Conservation (phyloP, 2,329 filamentous ascomycete genomes). For the Beauveria sp. region DNA sequence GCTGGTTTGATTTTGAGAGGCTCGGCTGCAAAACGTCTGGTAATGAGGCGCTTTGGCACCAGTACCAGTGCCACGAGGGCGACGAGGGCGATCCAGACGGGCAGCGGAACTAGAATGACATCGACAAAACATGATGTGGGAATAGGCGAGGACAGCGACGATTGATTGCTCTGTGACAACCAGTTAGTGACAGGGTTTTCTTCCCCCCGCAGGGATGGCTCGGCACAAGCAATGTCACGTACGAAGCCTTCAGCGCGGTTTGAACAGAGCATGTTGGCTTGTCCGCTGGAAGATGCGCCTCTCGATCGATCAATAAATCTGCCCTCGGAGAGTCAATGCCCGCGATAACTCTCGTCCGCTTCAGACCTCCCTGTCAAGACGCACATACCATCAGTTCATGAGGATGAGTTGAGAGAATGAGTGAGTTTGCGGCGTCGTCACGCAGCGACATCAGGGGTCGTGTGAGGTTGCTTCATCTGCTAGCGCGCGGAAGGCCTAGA, state of each 20-base stretch:
- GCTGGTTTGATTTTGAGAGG: background rate
- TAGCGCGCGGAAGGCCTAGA: background rate
- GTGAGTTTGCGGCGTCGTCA: background rate
- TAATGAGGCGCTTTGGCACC: background rate
- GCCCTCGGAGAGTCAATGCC: background rate
- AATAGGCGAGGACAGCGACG: background rate
- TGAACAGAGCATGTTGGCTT: slow-evolving; percentile 1
- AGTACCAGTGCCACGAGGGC: background rate
- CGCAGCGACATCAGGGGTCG: background rate
- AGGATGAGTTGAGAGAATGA: background rate
- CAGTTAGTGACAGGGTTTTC: background rate
- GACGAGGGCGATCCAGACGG: slow-evolving; percentile 4
- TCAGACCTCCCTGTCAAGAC: too few relatives aligned
- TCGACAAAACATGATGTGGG: slow-evolving; percentile 10
- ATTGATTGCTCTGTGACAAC: background rate
- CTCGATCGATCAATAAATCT: too few relatives aligned
- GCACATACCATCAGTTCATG: too few relatives aligned
- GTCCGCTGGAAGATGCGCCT: background rate
- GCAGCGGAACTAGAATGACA: slow-evolving; percentile 6
- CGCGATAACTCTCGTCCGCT: background rate
- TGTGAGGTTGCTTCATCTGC: background rate
- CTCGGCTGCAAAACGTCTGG: background rate
- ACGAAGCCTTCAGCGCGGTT: slow-evolving; percentile 9
- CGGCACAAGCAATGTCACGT: background rate
- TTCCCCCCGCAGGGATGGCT: too few relatives aligned